These are phyloP conservation scores for Monotropa hypopitys DNA, from an alignment of 179 eudicot species.

Conservation along the genomic window DNA sequence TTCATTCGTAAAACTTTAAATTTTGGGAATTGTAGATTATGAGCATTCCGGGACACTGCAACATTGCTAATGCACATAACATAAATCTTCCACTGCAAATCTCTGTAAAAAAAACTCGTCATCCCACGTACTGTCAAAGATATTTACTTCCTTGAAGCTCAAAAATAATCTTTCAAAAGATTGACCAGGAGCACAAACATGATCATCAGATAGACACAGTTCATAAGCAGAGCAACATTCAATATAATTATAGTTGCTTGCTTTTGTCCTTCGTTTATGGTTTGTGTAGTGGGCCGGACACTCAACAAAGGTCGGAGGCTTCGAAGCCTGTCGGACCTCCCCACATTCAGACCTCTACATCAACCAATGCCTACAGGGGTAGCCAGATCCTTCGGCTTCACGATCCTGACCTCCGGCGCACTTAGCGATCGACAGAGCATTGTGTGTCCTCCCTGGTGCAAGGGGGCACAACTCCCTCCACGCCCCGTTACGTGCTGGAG, in stretches of 20 bases:
- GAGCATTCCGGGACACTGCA: neutral
- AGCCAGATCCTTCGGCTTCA: no score
- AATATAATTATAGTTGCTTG: neutral
- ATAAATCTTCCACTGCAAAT: neutral
- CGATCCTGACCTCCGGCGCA: no score
- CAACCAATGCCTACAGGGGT: no score
- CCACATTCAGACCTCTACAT: no score
- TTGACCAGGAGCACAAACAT: neutral
- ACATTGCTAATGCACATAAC: neutral
- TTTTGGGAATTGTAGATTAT: neutral
- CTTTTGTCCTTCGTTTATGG: neutral
- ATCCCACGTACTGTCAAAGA: neutral
- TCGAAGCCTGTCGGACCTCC: no score
- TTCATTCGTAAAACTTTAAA: neutral
- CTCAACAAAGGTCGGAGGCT: no score
- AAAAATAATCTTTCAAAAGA: neutral
- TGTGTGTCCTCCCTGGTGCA: no score
- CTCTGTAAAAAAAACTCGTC: neutral
- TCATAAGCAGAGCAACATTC: neutral
- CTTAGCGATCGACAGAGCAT: no score
- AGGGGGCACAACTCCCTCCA: no score
- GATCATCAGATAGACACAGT: neutral
- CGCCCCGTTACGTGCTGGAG: no score
- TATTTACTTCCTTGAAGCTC: neutral
- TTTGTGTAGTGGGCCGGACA: no score